These are phyloP conservation scores for Cornus suecica DNA, from an alignment of 148 eudicot species.

Conservation along the genomic window DNA sequence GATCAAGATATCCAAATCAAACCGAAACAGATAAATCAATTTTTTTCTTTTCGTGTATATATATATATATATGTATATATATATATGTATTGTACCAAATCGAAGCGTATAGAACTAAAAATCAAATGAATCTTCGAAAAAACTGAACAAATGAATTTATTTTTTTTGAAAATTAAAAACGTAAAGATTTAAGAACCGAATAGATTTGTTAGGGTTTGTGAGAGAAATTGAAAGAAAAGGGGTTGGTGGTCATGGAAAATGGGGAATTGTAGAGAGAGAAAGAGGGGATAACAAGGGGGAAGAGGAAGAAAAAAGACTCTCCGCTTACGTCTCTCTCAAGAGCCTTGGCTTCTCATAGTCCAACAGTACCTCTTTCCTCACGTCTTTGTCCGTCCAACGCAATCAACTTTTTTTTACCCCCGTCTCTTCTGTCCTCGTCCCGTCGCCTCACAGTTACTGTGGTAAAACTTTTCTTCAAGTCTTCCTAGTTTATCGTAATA, in stretches of 20 bases:
- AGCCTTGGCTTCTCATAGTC: background rate
- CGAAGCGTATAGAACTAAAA: background rate
- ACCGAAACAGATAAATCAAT: slow-evolving; percentile 6
- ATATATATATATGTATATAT: background rate
- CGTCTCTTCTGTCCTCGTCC: background rate
- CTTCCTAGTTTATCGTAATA: too few relatives aligned
- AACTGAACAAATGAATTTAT: background rate
- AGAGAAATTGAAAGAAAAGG: background rate
- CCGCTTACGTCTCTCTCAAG: slow-evolving; percentile 21
- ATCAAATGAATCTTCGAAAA: background rate
- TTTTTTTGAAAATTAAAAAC: slow-evolving; percentile 11
- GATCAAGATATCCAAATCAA: background rate
- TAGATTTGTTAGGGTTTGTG: slow-evolving; percentile 19
- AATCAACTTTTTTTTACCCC: background rate
- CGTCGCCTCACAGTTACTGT: background rate
- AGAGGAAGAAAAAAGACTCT: background rate
- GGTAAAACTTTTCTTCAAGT: too few relatives aligned
- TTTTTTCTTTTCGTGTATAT: background rate
- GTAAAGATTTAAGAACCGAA: slow-evolving; percentile 1
- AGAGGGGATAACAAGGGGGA: slow-evolving; percentile 14
- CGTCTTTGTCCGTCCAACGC: slow-evolving; percentile 15
- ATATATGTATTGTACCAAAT: slow-evolving; percentile 15
- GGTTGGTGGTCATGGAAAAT: background rate
- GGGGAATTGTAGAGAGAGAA: slow-evolving; percentile 17
- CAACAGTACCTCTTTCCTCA: slow-evolving; percentile 25